These are phyloP conservation scores for Xanthoconium stramineum DNA, from an alignment of 768 basidiomycete species.

Conservation along the genomic window DNA sequence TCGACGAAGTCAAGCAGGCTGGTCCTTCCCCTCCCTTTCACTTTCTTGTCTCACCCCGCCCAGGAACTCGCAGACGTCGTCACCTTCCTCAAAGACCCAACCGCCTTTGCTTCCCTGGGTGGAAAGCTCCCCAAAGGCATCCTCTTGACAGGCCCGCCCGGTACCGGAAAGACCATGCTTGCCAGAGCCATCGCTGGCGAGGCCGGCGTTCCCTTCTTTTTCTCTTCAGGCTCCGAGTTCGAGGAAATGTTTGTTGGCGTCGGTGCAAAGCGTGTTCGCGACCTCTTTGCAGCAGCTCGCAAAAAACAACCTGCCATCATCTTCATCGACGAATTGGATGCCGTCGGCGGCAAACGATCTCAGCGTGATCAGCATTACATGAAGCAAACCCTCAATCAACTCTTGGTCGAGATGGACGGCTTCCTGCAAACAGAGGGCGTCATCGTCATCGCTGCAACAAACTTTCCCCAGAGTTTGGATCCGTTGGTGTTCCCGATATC, in stretches of 20 bases:
- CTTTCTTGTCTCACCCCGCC: conserved; percentile 3
- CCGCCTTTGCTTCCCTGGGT: conserved; percentile 84
- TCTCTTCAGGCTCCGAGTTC: conserved; percentile 94
- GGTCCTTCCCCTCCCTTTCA: conserved; percentile 16
- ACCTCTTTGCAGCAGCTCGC: conserved; percentile 89
- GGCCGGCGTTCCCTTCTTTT: conserved; percentile 96
- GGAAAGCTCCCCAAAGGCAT: conserved; percentile 95
- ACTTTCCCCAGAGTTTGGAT: conserved; percentile 93
- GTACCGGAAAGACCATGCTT: conserved; percentile 83
- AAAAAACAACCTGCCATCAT: conserved; percentile 97
- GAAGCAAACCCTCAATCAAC: conserved; percentile 94
- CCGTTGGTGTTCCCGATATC: conserved; percentile 48
- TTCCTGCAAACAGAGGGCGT: conserved; percentile 92
- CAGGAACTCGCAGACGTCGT: conserved; percentile 94
- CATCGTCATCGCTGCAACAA: conserved; percentile 96
- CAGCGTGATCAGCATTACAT: conserved; percentile 83
- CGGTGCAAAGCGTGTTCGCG: conserved; percentile 92
- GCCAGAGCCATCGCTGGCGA: conserved; percentile 97
- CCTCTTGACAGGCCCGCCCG: conserved; percentile 84
- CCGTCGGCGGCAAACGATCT: conserved; percentile 87
- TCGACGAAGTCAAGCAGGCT: conserved; percentile 94
- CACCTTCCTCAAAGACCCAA: conserved; percentile 91
- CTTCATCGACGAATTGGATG: conserved; percentile 96
- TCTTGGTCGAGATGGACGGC: conserved; percentile 96
- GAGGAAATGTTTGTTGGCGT: conserved; percentile 98